Evolutionary conservation across 1,284 basidiomycete genomes (phyloP).

Genomic region (Puccinia novopanici): DNA sequence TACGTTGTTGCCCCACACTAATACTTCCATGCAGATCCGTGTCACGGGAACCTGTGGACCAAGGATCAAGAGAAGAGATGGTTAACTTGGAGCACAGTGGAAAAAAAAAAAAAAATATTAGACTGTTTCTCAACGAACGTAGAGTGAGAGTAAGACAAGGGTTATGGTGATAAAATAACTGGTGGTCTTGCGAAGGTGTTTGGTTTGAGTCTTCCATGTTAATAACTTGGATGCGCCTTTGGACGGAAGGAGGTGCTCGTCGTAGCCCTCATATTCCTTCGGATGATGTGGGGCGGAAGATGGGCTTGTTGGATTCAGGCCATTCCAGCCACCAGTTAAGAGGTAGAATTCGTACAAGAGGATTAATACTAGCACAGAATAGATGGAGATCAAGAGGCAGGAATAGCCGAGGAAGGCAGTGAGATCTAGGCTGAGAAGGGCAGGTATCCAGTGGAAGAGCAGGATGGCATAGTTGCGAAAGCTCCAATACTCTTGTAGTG

Average conservation of each 20-base stretch:
- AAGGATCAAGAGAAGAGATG: background rate
- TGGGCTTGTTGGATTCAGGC: background rate
- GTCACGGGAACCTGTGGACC: constrained; percentile 56
- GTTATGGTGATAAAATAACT: constrained; percentile 53
- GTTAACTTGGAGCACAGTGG: background rate
- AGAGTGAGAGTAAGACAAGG: constrained; percentile 54
- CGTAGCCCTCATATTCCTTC: constrained; percentile 23
- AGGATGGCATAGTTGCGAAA: constrained; percentile 21
- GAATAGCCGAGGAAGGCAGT: background rate
- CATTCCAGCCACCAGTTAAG: constrained; percentile 54
- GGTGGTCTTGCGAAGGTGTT: constrained; percentile 46
- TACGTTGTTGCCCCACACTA: constrained; percentile 57
- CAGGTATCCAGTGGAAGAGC: constrained; percentile 52
- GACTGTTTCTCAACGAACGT: background rate
- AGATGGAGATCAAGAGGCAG: constrained; percentile 52
- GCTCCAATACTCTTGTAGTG: constrained; percentile 38
- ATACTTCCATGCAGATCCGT: constrained; percentile 56
- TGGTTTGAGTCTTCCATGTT: constrained; percentile 19
- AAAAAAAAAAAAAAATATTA: background rate
- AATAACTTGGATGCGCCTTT: background rate
- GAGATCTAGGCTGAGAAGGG: constrained; percentile 54
- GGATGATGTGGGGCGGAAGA: background rate
- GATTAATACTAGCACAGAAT: constrained; percentile 50
- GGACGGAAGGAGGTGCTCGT: too few relatives aligned
- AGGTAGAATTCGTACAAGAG: constrained; percentile 54